Conservation (phyloP, 2,329 filamentous ascomycete genomes). For the Talaromyces sp. region DNA sequence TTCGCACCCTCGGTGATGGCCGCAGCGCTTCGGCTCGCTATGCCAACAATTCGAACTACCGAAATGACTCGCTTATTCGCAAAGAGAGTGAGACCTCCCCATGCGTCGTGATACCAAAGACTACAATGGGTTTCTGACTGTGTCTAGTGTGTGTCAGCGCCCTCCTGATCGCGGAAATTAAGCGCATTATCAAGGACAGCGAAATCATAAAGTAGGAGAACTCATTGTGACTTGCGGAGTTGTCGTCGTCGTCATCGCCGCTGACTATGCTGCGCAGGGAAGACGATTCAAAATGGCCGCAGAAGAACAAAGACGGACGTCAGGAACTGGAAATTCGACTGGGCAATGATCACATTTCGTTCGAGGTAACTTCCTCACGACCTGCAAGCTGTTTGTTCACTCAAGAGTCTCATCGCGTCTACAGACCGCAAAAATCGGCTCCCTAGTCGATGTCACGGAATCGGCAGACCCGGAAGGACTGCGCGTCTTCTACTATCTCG, state of each 20-base stretch:
- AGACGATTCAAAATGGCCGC: constrained; percentile 97
- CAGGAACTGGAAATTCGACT: constrained; percentile 94
- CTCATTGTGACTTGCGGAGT: not conserved
- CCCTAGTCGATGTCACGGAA: constrained; percentile 91
- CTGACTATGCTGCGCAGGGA: constrained; percentile 54
- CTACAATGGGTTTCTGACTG: not conserved
- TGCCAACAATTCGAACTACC: constrained; percentile 99
- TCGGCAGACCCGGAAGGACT: constrained; percentile 93
- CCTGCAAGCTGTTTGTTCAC: too few relatives aligned
- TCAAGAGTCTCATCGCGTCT: not conserved
- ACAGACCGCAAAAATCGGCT: constrained; percentile 96
- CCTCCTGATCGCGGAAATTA: constrained; percentile 85
- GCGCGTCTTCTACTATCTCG: constrained; percentile 96
- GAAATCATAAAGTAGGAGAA: constrained; percentile 83
- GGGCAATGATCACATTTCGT: constrained; percentile 93
- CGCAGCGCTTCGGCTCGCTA: constrained; percentile 91
- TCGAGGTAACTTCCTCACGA: too few relatives aligned
- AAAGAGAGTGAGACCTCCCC: constrained; percentile 79
- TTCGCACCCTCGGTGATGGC: constrained; percentile 85
- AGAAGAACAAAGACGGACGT: constrained; percentile 97
- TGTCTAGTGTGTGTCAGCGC: constrained; percentile 87
- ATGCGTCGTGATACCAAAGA: not conserved
- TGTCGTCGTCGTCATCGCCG: not conserved
- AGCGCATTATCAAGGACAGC: constrained; percentile 92
- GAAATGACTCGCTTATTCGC: constrained; percentile 94